These are phyloP conservation scores for Veloboletus limbatus DNA, from an alignment of 1,284 basidiomycete genomes.

Conservation along the genomic window DNA sequence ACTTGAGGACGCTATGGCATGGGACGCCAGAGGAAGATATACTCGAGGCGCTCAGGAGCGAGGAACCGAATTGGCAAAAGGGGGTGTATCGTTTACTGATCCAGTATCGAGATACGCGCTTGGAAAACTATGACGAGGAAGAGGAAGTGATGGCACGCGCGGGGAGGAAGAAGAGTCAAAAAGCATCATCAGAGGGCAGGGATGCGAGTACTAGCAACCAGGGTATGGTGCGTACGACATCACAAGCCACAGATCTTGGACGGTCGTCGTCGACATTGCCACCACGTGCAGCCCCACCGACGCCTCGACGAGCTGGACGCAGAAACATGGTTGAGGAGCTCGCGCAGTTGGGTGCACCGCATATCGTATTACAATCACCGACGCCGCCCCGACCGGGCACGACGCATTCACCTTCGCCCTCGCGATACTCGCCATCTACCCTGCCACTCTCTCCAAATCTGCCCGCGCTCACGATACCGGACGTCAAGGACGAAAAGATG, in stretches of 20 bases:
- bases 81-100: conserved; percentile 85
- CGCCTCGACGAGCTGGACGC: conserved; percentile 46
- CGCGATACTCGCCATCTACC: conserved; percentile 22
- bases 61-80: conserved; percentile 86
- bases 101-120: conserved; percentile 69
- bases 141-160: conserved; percentile 40
- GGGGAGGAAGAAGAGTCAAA: conserved; percentile 34
- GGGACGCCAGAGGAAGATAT: conserved; percentile 72
- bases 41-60: conserved; percentile 58
- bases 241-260: conserved; percentile 27
- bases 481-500: conserved; percentile 57
- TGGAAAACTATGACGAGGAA: conserved; percentile 68
- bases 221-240: conserved; percentile 23
- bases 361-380: conserved; percentile 32
- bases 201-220: neutral
- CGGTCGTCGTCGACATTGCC: conserved; percentile 42
- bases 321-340: conserved; percentile 21
- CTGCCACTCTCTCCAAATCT: conserved; percentile 36
- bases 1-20: conserved; percentile 90
- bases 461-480: conserved; percentile 37
- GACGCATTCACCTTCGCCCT: conserved; percentile 30
- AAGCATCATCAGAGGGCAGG: conserved; percentile 20
- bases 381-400: conserved; percentile 28
- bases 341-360: conserved; percentile 15
- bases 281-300: conserved; percentile 57